phyloP scores from a whole-genome alignment of 1,284 basidiomycete genomes.

The Tilletiaria anomala region DNA sequence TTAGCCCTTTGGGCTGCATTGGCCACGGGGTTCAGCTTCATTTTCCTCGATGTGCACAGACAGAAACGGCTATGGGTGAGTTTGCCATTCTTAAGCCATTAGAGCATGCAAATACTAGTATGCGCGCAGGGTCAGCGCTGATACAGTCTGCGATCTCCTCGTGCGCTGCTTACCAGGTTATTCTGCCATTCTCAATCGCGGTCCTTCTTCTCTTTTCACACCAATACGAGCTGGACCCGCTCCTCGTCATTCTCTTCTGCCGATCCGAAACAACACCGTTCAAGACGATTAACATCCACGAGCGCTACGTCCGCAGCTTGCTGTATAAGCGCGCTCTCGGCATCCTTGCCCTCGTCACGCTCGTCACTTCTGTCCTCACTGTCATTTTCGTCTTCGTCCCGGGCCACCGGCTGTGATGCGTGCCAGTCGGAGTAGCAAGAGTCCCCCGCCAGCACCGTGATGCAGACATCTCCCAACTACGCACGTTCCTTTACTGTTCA shows the following conservation, averaged over 20 bases:
- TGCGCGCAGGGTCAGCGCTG: background rate
- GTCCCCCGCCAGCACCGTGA: too few species aligned
- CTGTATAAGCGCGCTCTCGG: constrained; percentile 72
- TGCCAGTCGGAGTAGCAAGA: constrained; percentile 4
- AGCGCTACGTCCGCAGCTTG: constrained; percentile 80
- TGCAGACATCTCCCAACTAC: too few species aligned
- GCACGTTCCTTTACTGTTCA: too few species aligned
- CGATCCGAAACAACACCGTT: constrained; percentile 54
- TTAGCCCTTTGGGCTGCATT: constrained; percentile 82
- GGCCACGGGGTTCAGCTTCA: constrained; percentile 71
- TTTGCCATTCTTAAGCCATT: constrained; percentile 17
- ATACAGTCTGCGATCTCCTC: constrained; percentile 1
- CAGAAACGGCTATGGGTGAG: constrained; percentile 83
- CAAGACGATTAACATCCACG: constrained; percentile 70
- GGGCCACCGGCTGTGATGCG: constrained; percentile 63
- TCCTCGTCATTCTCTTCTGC: constrained; percentile 44
- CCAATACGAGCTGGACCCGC: constrained; percentile 88
- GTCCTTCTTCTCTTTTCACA: constrained; percentile 78
- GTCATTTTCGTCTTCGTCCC: constrained; percentile 83
- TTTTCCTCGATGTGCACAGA: constrained; percentile 84
- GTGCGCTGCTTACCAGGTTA: constrained; percentile 49
- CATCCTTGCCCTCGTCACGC: constrained; percentile 54
- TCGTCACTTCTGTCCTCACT: constrained; percentile 60
- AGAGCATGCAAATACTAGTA: background rate
- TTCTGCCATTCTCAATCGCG: constrained; percentile 83